A percentile compares a stretch with the other conserved stretches of the same genome.
These are phyloP conservation scores for Pisolithus orientalis DNA, from an alignment of 768 basidiomycete genomes.

Conservation along the genomic window DNA sequence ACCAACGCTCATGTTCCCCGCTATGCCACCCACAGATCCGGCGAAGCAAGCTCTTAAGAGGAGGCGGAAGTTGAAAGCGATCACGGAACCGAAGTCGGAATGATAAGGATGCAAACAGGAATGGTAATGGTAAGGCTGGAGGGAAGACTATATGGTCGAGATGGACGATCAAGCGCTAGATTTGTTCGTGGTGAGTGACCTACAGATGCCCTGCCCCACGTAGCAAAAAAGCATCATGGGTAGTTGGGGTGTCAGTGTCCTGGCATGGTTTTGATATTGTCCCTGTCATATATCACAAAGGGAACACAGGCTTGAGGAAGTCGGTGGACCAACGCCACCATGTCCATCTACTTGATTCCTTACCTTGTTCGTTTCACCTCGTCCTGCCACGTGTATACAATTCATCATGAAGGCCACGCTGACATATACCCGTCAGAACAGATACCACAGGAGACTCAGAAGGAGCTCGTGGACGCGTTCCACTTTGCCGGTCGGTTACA, in stretches of 20 bases:
- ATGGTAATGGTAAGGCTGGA: neutral
- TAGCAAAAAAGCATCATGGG: neutral
- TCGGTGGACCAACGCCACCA: neutral
- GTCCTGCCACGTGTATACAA: too few relatives aligned
- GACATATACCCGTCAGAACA: too few relatives aligned
- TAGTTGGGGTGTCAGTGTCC: neutral
- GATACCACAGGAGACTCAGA: too few relatives aligned
- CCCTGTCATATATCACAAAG: neutral
- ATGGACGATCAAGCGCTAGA: constrained; percentile 20
- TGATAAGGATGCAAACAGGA: neutral
- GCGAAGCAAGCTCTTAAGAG: too few relatives aligned
- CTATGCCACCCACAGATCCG: constrained; percentile 17
- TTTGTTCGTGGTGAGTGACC: constrained; percentile 14
- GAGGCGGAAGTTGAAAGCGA: too few relatives aligned
- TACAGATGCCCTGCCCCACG: neutral
- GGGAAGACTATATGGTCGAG: constrained; percentile 15
- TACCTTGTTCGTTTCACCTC: too few relatives aligned
- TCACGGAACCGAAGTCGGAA: neutral
- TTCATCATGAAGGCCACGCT: too few relatives aligned
- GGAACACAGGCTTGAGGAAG: constrained; percentile 23
- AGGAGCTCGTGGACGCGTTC: neutral
- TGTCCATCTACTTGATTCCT: neutral
- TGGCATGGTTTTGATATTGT: neutral
- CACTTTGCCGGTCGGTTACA: neutral
- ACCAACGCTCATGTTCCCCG: constrained; percentile 28